Evolutionary conservation across 441 rosid species (phyloP).

Genomic region (Mallotus japonicus): DNA sequence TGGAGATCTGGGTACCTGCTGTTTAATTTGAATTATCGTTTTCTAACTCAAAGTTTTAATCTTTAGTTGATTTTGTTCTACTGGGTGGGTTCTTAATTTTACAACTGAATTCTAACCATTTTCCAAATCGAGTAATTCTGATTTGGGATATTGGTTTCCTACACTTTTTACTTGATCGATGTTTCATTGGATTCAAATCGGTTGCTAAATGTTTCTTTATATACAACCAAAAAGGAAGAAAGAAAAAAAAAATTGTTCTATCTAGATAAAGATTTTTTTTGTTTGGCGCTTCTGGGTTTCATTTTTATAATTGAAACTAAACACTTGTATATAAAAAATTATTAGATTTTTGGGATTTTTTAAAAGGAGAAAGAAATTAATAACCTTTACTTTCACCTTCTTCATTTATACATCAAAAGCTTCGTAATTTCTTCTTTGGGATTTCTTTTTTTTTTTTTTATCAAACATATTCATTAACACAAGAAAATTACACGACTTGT

Average conservation of each 20-base stretch:
- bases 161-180: constrained; percentile 25
- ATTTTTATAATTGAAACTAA: background rate
- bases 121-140: background rate
- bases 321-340: background rate
- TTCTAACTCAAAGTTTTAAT: constrained; percentile 7
- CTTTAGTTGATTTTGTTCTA: background rate
- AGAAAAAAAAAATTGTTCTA: background rate
- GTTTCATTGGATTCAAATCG: constrained; percentile 34
- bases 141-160: constrained; percentile 10
- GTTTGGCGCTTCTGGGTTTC: constrained; percentile 15
- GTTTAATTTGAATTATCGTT: constrained; percentile 14
- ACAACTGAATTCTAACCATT: constrained; percentile 5
- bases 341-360: background rate
- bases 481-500: too few species aligned
- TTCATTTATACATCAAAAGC: constrained; percentile 3
- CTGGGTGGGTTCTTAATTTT: background rate
- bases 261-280: constrained; percentile 7
- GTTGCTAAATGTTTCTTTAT: background rate
- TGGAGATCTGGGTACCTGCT: constrained; percentile 42
- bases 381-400: background rate
- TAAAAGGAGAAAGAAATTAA: background rate
- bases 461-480: too few species aligned
- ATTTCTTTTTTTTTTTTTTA: background rate
- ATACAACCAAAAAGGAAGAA: too few species aligned
- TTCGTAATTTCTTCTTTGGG: constrained; percentile 11